Evolutionary conservation across 345 rosid genomes (phyloP).

Genomic region (thale cress (Arabidopsis thaliana)): DNA sequence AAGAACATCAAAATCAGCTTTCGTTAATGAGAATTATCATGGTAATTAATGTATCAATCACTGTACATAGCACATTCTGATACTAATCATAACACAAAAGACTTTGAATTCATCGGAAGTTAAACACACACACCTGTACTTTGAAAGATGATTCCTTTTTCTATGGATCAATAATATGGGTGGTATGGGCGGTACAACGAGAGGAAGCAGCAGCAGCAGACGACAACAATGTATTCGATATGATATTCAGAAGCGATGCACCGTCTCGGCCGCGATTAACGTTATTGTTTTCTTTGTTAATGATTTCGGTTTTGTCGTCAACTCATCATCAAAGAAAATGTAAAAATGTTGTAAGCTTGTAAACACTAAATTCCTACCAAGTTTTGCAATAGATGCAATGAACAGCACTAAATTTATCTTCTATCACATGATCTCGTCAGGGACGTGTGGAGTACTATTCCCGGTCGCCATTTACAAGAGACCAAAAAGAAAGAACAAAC

Average conservation of each 20-base stretch:
- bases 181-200: conserved; percentile 27
- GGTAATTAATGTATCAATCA: no score
- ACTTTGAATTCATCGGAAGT: no score
- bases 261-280: conserved; percentile 31
- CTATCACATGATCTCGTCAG: conserved; percentile 27
- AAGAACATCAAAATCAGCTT: no score
- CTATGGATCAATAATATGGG: background rate
- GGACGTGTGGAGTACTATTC: conserved; percentile 39
- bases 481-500: conserved; percentile 26
- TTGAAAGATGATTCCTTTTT: conserved; percentile 34
- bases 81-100: no score
- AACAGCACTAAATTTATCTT: conserved; percentile 33
- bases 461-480: conserved; percentile 40
- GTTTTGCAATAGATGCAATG: conserved; percentile 7
- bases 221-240: conserved; percentile 31
- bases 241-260: conserved; percentile 46
- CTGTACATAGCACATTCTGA: no score
- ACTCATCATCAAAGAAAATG: background rate
- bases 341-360: no score
- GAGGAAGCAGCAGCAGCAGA: conserved; percentile 35
- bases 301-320: conserved; percentile 40
- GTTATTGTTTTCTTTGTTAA: conserved; percentile 30
- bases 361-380: conserved; percentile 19
- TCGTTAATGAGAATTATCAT: no score
- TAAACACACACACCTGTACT: no score